Evolutionary conservation across 1,284 basidiomycete species (phyloP).

Genomic region (Cryptococcus sp.): DNA sequence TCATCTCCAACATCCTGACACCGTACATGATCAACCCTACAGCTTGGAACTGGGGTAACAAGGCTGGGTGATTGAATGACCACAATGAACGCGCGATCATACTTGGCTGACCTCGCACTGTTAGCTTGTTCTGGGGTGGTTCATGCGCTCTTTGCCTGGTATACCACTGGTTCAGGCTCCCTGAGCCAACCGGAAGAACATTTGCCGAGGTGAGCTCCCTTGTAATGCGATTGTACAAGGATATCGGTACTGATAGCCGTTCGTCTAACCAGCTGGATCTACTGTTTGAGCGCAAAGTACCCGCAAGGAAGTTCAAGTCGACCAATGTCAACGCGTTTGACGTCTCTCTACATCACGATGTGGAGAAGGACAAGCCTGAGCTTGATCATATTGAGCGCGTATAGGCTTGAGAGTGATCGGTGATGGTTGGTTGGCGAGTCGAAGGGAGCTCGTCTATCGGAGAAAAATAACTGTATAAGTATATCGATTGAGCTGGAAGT

Average conservation of each 20-base stretch:
- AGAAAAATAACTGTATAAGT: too few species aligned
- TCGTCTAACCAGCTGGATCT: conserved; percentile 39
- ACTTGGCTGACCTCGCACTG: conserved; percentile 10
- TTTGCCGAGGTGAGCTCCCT: conserved; percentile 46
- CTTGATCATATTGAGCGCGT: not conserved
- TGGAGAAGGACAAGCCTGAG: conserved; percentile 17
- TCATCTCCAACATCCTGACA: conserved; percentile 49
- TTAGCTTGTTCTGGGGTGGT: conserved; percentile 48
- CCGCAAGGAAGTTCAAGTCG: conserved; percentile 31
- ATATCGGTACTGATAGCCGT: too few species aligned
- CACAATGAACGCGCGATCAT: not conserved
- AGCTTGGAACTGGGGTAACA: conserved; percentile 53
- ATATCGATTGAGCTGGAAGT: too few species aligned
- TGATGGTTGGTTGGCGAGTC: too few species aligned
- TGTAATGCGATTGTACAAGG: too few species aligned
- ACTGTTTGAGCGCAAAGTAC: conserved; percentile 51
- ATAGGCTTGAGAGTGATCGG: too few species aligned
- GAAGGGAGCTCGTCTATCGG: too few species aligned
- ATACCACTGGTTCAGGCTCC: conserved; percentile 51
- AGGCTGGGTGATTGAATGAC: not conserved
- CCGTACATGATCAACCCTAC: conserved; percentile 57
- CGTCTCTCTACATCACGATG: conserved; percentile 20
- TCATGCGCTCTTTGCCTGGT: conserved; percentile 49
- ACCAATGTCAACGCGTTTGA: conserved; percentile 30
- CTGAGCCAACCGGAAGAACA: conserved; percentile 54